Evolutionary conservation across 2,329 filamentous ascomycete species (phyloP).

Genomic region (Colletotrichum tropicale): DNA sequence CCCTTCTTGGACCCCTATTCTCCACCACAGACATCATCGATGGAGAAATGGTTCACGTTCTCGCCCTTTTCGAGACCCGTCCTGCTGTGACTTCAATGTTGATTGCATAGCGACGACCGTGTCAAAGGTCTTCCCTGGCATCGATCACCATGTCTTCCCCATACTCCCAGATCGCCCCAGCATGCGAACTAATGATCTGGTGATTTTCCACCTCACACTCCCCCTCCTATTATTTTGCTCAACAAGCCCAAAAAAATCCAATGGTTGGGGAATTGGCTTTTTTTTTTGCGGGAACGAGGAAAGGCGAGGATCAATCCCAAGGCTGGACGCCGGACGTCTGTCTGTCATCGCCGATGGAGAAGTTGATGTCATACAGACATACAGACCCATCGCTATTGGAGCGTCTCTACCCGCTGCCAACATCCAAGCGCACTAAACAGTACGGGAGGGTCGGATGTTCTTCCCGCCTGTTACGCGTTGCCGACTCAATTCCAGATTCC

Average conservation of each 20-base stretch:
- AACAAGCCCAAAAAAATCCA: neutral
- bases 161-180: neutral
- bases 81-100: neutral
- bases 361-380: conserved; percentile 17
- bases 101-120: neutral
- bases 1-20: conserved; percentile 12
- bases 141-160: neutral
- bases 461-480: neutral
- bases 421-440: neutral
- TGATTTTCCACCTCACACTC: too few relatives aligned
- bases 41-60: neutral
- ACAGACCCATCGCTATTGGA: neutral
- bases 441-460: neutral
- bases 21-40: conserved; percentile 13
- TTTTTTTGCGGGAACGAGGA: neutral
- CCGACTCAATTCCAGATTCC: neutral
- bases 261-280: neutral
- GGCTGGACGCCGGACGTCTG: neutral
- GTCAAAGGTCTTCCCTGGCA: neutral
- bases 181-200: neutral
- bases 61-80: neutral
- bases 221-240: neutral
- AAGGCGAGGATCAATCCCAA: neutral
- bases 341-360: conserved; percentile 7
- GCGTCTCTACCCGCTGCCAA: neutral